Evolutionary conservation across 1,284 basidiomycete genomes (phyloP).

Genomic region (Volvariella volvacea): DNA sequence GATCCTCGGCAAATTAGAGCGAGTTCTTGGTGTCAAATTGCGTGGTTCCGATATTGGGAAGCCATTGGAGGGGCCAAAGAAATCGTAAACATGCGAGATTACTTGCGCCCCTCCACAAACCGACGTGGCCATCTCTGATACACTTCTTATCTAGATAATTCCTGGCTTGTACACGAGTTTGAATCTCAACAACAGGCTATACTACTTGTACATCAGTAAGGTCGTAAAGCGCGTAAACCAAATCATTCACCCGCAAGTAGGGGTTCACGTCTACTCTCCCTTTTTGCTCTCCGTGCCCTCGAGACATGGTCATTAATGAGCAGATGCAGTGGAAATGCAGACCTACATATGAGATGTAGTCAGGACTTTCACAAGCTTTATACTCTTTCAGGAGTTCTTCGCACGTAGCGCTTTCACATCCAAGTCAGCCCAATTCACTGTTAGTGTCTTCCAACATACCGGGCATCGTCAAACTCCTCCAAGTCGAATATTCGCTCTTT

Average conservation of each 20-base stretch:
- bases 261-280: slow-evolving; percentile 2
- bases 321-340: neutral
- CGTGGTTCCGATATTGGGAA: slow-evolving; percentile 84
- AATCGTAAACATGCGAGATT: slow-evolving; percentile 40
- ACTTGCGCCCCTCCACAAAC: slow-evolving; percentile 12
- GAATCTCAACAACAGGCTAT: too few relatives aligned
- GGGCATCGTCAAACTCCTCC: slow-evolving; percentile 92
- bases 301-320: neutral
- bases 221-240: neutral
- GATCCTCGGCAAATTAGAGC: slow-evolving; percentile 90
- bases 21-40: slow-evolving; percentile 86
- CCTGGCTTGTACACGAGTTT: too few relatives aligned
- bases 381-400: slow-evolving; percentile 87
- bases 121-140: slow-evolving; percentile 6
- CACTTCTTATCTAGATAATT: too few relatives aligned
- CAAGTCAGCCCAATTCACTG: slow-evolving; percentile 5
- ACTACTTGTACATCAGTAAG: too few relatives aligned
- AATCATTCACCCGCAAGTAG: neutral
- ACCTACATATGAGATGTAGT: slow-evolving; percentile 81
- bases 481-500: slow-evolving; percentile 92
- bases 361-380: slow-evolving; percentile 86
- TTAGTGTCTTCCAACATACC: slow-evolving; percentile 37
- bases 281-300: slow-evolving; percentile 5
- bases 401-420: slow-evolving; percentile 60
- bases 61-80: slow-evolving; percentile 73